These are phyloP conservation scores for Thelonectria blattea DNA, from an alignment of 2,329 filamentous ascomycete species.

Conservation along the genomic window DNA sequence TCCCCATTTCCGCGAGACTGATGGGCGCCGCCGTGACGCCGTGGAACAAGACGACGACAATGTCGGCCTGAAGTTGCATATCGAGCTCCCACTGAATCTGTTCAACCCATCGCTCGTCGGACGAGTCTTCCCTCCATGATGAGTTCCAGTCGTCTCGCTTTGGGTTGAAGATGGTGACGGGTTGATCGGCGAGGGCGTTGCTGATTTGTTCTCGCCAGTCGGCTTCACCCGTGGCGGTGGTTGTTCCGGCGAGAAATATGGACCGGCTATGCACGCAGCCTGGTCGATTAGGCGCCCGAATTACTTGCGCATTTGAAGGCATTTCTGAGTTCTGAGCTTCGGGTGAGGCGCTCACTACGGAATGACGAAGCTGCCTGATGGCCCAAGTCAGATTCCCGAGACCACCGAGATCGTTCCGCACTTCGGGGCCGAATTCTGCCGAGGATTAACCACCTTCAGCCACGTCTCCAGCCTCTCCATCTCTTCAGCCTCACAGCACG, in stretches of 20 bases:
- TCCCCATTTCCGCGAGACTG: slow-evolving; percentile 65
- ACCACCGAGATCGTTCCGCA: no score
- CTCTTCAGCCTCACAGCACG: background rate
- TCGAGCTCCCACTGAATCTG: slow-evolving; percentile 69
- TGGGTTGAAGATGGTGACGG: slow-evolving; percentile 64
- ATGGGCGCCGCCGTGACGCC: slow-evolving; percentile 59
- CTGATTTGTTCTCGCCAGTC: slow-evolving; percentile 60
- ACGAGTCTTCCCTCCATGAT: slow-evolving; percentile 57
- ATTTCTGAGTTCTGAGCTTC: background rate
- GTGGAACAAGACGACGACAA: slow-evolving; percentile 65
- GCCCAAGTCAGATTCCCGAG: no score
- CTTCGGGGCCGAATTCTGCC: no score
- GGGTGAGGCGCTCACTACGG: background rate
- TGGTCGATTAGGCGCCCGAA: slow-evolving; percentile 8
- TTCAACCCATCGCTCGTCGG: slow-evolving; percentile 52
- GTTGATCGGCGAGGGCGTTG: slow-evolving; percentile 47
- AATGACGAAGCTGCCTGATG: no score
- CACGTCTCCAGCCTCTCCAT: background rate
- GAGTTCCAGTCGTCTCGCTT: slow-evolving; percentile 62
- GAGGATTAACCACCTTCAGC: no score
- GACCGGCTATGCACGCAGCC: slow-evolving; percentile 27
- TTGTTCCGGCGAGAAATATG: slow-evolving; percentile 66
- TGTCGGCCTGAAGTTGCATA: slow-evolving; percentile 57
- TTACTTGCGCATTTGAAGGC: slow-evolving; percentile 2
- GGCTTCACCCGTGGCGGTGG: slow-evolving; percentile 46